These are phyloP conservation scores for Auricularia cornea DNA, from an alignment of 768 basidiomycete genomes.

Conservation along the genomic window DNA sequence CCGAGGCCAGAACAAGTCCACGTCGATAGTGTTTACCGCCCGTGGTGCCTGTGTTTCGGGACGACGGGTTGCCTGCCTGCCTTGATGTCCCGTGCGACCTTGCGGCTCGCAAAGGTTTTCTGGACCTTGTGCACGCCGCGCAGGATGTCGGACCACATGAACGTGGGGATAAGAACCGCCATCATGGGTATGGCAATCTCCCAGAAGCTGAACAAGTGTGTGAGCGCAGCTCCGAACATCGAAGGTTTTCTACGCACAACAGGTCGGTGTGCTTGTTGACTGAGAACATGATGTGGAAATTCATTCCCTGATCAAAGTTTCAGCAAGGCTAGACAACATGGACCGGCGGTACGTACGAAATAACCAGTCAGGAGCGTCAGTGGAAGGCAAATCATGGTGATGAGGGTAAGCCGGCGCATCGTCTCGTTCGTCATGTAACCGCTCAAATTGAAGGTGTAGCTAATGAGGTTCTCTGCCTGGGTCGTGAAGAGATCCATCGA, in stretches of 20 bases:
- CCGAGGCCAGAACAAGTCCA: neutral
- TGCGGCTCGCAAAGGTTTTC: slow-evolving; percentile 21
- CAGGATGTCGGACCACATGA: slow-evolving; percentile 43
- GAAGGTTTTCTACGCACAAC: slow-evolving; percentile 24
- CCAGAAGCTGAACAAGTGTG: slow-evolving; percentile 47
- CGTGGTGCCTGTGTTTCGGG: neutral
- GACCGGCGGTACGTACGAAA: slow-evolving; percentile 39
- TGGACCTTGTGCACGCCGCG: slow-evolving; percentile 37
- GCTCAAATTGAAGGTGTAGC: slow-evolving; percentile 55
- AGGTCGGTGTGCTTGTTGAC: slow-evolving; percentile 38
- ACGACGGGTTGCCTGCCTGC: neutral
- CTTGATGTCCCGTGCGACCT: neutral
- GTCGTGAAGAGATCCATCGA: slow-evolving; percentile 68
- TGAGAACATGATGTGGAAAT: slow-evolving; percentile 47
- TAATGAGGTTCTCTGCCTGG: slow-evolving; percentile 63
- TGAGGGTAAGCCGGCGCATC: neutral
- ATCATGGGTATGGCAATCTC: slow-evolving; percentile 53
- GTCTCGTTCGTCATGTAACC: slow-evolving; percentile 1
- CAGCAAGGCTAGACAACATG: neutral
- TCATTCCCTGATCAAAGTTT: slow-evolving; percentile 46
- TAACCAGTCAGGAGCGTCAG: slow-evolving; percentile 64
- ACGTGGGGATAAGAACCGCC: slow-evolving; percentile 42
- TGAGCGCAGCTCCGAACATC: slow-evolving; percentile 3
- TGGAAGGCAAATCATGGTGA: slow-evolving; percentile 61
- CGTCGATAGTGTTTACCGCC: neutral